These are phyloP conservation scores for Stemphylium lycopersici DNA, from an alignment of 2,329 filamentous ascomycete species.

Conservation along the genomic window DNA sequence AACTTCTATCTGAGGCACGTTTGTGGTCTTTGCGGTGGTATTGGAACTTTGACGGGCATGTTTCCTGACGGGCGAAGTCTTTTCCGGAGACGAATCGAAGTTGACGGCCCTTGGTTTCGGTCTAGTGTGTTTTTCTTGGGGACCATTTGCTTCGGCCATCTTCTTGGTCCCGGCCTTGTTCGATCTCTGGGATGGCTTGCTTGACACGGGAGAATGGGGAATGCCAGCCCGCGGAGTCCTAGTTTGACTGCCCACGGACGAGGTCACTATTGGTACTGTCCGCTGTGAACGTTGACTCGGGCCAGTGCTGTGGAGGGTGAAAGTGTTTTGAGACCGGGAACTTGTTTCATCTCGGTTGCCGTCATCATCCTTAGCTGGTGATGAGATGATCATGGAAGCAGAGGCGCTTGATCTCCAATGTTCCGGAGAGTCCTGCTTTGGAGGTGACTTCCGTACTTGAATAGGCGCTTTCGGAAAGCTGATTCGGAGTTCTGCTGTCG, in stretches of 20 bases:
- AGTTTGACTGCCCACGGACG: conserved; percentile 2
- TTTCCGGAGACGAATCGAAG: conserved; percentile 34
- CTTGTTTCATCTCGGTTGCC: background rate
- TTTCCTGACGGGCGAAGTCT: background rate
- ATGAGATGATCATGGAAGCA: conserved; percentile 34
- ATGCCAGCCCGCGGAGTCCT: conserved; percentile 8
- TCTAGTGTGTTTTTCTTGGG: conserved; percentile 9
- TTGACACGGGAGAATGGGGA: background rate
- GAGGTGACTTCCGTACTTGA: background rate
- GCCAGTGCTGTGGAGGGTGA: conserved; percentile 1
- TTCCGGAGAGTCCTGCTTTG: conserved; percentile 7
- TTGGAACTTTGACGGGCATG: background rate
- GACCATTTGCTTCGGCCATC: conserved; percentile 14
- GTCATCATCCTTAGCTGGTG: conserved; percentile 4
- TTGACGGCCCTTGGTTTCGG: conserved; percentile 27
- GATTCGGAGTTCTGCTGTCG: conserved; percentile 18
- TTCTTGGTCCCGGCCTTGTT: background rate
- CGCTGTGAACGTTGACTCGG: conserved; percentile 6
- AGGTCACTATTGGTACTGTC: conserved; percentile 10
- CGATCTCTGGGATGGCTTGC: background rate
- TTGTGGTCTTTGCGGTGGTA: background rate
- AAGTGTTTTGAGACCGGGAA: background rate
- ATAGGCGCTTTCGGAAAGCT: conserved; percentile 23
- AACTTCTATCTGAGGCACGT: background rate
- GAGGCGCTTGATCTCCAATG: conserved; percentile 29